These are phyloP conservation scores for Phytophthora litchii DNA, from an alignment of 352 stramenopile species.

Conservation along the genomic window DNA sequence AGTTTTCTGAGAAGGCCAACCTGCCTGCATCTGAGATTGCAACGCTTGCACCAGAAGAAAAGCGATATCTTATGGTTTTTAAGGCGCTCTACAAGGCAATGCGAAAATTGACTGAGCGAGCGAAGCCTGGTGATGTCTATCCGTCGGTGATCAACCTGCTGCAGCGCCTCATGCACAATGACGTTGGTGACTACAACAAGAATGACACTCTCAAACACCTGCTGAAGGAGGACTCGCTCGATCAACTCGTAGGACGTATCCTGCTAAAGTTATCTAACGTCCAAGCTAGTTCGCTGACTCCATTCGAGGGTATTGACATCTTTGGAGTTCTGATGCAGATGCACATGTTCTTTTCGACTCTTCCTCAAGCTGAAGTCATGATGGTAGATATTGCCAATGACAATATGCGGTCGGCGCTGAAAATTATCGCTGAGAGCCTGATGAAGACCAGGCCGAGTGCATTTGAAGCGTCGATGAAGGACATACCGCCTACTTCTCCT, in stretches of 20 bases:
- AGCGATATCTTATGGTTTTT: slow-evolving; percentile 69
- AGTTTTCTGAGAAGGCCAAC: slow-evolving; percentile 49
- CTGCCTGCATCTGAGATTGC: slow-evolving; percentile 43
- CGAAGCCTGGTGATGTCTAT: slow-evolving; percentile 74
- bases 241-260: slow-evolving; percentile 78
- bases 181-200: slow-evolving; percentile 81
- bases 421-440: slow-evolving; percentile 71
- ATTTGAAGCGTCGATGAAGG: slow-evolving; percentile 67
- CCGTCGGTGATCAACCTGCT: slow-evolving; percentile 81
- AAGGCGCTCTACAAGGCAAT: slow-evolving; percentile 75
- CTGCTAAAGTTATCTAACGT: slow-evolving; percentile 65
- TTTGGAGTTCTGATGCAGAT: slow-evolving; percentile 88
- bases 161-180: slow-evolving; percentile 80
- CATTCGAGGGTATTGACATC: slow-evolving; percentile 82
- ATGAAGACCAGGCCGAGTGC: slow-evolving; percentile 50
- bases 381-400: slow-evolving; percentile 75
- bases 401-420: slow-evolving; percentile 75
- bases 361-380: slow-evolving; percentile 68
- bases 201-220: slow-evolving; percentile 73
- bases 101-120: slow-evolving; percentile 56
- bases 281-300: slow-evolving; percentile 63
- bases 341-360: slow-evolving; percentile 85
- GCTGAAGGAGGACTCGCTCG: slow-evolving; percentile 77
- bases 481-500: slow-evolving; percentile 61
- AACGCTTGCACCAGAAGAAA: slow-evolving; percentile 58